phyloP scores from a whole-genome alignment of 371 early-diverging fungal species.

The Circinella minor region DNA sequence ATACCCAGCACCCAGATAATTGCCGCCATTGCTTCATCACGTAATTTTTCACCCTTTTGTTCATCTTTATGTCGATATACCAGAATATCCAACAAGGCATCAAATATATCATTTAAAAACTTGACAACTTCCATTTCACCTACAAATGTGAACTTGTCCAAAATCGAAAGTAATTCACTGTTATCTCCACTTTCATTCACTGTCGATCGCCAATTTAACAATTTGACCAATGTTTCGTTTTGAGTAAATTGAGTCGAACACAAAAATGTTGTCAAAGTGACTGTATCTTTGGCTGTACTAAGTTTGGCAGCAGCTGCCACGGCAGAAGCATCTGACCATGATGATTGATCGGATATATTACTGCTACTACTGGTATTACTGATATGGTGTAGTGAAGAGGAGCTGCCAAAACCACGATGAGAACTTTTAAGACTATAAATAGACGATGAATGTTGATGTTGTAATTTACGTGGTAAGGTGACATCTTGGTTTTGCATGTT shows the following conservation, averaged over 20 bases:
- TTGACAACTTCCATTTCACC: constrained; percentile 76
- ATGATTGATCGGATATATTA: constrained; percentile 6
- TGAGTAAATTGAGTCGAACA: constrained; percentile 76
- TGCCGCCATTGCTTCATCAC: constrained; percentile 56
- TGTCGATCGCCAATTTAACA: constrained; percentile 64
- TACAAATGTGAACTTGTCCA: constrained; percentile 69
- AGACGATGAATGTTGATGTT: constrained; percentile 15
- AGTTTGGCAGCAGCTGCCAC: constrained; percentile 36
- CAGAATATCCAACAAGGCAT: constrained; percentile 67
- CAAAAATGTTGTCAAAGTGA: constrained; percentile 58
- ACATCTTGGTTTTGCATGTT: constrained; percentile 29
- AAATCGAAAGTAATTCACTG: constrained; percentile 50
- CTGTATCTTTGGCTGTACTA: constrained; percentile 51
- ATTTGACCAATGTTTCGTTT: constrained; percentile 62
- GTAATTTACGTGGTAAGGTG: neutral
- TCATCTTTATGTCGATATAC: constrained; percentile 32
- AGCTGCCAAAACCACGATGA: constrained; percentile 12
- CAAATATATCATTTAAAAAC: constrained; percentile 69
- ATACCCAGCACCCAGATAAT: constrained; percentile 65
- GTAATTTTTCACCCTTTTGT: constrained; percentile 36
- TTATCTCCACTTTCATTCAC: constrained; percentile 25
- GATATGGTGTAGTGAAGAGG: constrained; percentile 21
- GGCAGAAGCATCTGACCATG: neutral
- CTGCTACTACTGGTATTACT: constrained; percentile 5
- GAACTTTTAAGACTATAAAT: constrained; percentile 14